These are phyloP conservation scores for Mariannaea elegans DNA, from an alignment of 2,329 filamentous ascomycete species.

Conservation along the genomic window DNA sequence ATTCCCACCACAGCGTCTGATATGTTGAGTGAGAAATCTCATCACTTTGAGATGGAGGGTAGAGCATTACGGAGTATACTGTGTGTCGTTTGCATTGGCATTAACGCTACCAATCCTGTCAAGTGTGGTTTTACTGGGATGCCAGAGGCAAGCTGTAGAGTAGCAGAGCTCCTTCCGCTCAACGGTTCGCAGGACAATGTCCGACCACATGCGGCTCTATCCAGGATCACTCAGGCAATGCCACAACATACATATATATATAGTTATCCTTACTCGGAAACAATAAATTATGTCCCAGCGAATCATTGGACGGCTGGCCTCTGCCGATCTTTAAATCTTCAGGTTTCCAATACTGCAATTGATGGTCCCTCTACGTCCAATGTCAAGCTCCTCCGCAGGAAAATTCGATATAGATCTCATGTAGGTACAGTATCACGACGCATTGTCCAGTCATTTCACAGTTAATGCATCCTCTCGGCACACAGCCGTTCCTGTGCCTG, in stretches of 20 bases:
- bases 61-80: background rate
- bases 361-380: no score
- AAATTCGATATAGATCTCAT: background rate
- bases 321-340: no score
- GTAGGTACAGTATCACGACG: background rate
- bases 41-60: no score
- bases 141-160: no score
- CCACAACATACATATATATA: no score
- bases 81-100: background rate
- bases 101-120: background rate
- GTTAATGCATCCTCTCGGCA: slow-evolving; percentile 9
- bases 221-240: no score
- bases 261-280: no score
- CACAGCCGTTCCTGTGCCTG: background rate
- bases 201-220: slow-evolving; percentile 18
- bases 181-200: slow-evolving; percentile 14
- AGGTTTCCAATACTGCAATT: no score
- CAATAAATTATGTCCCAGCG: no score
- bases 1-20: background rate
- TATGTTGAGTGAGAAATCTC: no score
- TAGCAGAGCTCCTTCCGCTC: no score
- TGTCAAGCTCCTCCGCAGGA: background rate
- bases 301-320: no score
- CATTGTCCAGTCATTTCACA: slow-evolving; percentile 8
- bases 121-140: background rate